Base-by-base conservation (phyloP, 306 rosid species). In the Pyrus betulifolia region DNA sequence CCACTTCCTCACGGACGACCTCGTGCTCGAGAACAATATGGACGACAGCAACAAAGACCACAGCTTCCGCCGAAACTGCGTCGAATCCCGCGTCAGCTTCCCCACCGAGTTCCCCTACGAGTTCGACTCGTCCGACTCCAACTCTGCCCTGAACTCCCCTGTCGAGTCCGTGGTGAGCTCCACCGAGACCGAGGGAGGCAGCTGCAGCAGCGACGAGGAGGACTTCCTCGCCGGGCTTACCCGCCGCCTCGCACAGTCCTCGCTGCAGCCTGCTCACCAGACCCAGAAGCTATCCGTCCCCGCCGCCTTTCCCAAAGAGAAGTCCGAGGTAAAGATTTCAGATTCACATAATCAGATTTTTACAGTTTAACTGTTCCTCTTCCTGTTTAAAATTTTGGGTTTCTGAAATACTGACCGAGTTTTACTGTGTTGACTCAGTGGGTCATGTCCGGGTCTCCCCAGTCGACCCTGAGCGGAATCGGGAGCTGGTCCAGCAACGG, bases 61-160 rank as follows among this genome's bases (percentile, higher is more conserved):
- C 40, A 14, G 11, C 67, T 62, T 27, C 67, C 40, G 33, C 2
- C 63, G 67, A 14, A 67, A 63, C 52, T 76, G 74, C 0, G 63
- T 12, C 52, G 69, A 12, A 44, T 52, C 78, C 69, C 45, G 31
- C 38, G 23, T 52, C 2, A 27, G 11, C 28, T 89, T 87, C 81
- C 97, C 94, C 8, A 54, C 88, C 18, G 90, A 93, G 82, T 93
- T 90, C 59, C 96, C 97, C 1, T 90, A 83, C 84, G 92, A 93
- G 85, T 85, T 89, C 72, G 86, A 85, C 79, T 78, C 89, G 28
- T 61, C 74, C 19, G 81, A 76, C 8, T 5, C 74, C 1, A 69
- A 84, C 71, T 82, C 91, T 0, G 71, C 84, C 4, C 64, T 87
- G 10, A 57, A 77, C 71, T 88, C 97, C 12, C 82, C 93, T 0